Conservation (phyloP, 805 yeast genomes). For the Candida ficus region DNA sequence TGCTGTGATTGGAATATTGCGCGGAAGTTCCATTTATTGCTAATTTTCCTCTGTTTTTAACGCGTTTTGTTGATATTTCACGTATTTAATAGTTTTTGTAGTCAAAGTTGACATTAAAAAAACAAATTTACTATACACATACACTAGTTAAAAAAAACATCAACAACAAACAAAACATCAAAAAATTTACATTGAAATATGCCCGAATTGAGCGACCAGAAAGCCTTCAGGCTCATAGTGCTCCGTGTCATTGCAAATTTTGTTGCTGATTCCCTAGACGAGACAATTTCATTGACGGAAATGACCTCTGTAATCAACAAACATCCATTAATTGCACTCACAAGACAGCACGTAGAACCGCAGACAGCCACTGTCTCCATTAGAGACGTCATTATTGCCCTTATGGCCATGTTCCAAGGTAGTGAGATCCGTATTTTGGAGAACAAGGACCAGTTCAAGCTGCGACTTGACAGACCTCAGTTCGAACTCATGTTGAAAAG, state of each 20-base stretch:
- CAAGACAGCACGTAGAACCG: slow-evolving; percentile 7
- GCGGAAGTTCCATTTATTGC: not conserved
- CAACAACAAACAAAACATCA: not conserved
- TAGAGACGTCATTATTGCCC: slow-evolving; percentile 22
- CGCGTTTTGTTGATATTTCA: too few relatives aligned
- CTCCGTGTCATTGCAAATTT: slow-evolving; percentile 23
- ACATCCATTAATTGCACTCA: slow-evolving; percentile 13
- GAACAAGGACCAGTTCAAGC: slow-evolving; percentile 22
- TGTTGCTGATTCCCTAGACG: slow-evolving; percentile 20
- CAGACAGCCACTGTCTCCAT: slow-evolving; percentile 11
- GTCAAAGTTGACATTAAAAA: too few relatives aligned
- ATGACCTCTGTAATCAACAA: slow-evolving; percentile 21
- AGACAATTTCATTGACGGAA: slow-evolving; percentile 18
- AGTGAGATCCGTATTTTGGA: slow-evolving; percentile 21
- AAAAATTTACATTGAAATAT: not conserved
- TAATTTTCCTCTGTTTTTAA: too few relatives aligned
- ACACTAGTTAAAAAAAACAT: not conserved
- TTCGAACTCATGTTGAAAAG: slow-evolving; percentile 15
- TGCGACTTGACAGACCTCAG: slow-evolving; percentile 15
- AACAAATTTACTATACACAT: not conserved
- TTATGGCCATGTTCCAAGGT: slow-evolving; percentile 20
- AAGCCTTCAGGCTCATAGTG: slow-evolving; percentile 20
- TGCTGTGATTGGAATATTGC: not conserved
- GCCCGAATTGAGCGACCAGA: slow-evolving; percentile 6
- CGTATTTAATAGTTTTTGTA: too few relatives aligned